Conservation (phyloP, 345 rosid genomes). For the Erucastrum elatum region DNA sequence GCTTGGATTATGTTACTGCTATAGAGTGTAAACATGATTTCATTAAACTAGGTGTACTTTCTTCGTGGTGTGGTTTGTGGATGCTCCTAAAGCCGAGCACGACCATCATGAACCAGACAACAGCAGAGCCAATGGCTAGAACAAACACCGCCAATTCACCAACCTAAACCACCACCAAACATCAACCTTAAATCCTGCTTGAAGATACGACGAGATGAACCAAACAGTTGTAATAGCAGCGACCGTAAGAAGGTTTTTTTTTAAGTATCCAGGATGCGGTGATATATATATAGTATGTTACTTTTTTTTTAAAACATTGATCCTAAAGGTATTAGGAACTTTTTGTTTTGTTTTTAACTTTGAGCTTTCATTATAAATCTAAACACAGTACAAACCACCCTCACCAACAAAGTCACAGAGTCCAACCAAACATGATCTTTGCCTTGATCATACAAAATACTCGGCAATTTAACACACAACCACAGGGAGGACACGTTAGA, state of each 20-base stretch:
- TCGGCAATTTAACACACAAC: too few relatives aligned
- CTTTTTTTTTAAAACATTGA: too few relatives aligned
- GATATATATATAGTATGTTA: neutral
- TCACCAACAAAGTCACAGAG: too few relatives aligned
- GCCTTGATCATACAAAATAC: too few relatives aligned
- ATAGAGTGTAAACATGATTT: neutral
- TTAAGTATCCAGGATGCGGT: constrained; percentile 18
- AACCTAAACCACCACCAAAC: constrained; percentile 33
- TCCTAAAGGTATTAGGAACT: too few relatives aligned
- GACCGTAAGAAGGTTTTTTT: neutral
- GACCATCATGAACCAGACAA: constrained; percentile 44
- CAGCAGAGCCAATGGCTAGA: constrained; percentile 23
- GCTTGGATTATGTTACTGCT: neutral
- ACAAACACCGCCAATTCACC: constrained; percentile 5
- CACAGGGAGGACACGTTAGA: too few relatives aligned
- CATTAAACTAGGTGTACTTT: constrained; percentile 32
- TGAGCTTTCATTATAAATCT: too few relatives aligned
- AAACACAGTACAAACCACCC: too few relatives aligned
- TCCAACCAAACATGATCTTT: too few relatives aligned
- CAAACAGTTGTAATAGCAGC: constrained; percentile 33
- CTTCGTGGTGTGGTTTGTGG: constrained; percentile 57
- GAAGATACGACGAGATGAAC: constrained; percentile 60
- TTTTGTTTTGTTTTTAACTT: too few relatives aligned
- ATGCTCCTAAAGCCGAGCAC: constrained; percentile 55
- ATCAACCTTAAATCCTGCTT: constrained; percentile 77